These are phyloP conservation scores for Microsporum audouinii DNA, from an alignment of 2,329 filamentous ascomycete species.

Conservation along the genomic window DNA sequence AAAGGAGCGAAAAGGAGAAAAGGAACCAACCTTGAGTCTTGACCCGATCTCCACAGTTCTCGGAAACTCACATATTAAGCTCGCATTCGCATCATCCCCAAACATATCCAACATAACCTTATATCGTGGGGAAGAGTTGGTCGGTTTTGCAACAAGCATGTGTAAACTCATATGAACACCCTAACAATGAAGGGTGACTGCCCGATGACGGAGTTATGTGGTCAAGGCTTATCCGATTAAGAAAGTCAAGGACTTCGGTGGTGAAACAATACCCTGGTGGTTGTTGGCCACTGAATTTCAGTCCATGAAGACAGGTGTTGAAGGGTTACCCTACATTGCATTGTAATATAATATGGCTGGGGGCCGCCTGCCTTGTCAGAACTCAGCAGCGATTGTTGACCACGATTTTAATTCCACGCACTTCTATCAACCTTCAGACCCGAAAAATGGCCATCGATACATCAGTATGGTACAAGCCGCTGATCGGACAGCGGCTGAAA, in stretches of 20 bases:
- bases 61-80: background rate
- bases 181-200: background rate
- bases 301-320: background rate
- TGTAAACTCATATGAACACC: background rate
- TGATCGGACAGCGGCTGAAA: constrained; percentile 1
- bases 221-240: background rate
- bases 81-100: background rate
- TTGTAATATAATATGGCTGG: background rate
- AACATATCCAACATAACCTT: background rate
- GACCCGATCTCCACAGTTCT: background rate
- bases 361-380: background rate
- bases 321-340: background rate
- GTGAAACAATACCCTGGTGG: background rate
- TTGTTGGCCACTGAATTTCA: background rate
- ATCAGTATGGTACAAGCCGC: constrained; percentile 4
- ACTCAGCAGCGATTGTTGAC: background rate
- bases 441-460: constrained; percentile 1
- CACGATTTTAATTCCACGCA: background rate
- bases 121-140: background rate
- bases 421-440: background rate
- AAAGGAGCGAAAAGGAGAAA: background rate
- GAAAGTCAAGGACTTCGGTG: background rate
- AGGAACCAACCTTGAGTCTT: background rate
- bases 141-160: background rate
- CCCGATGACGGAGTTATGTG: background rate